Evolutionary conservation across 164 flowering plant genomes (phyloP).

Genomic region (Kalanchoe fedtschenkoi): DNA sequence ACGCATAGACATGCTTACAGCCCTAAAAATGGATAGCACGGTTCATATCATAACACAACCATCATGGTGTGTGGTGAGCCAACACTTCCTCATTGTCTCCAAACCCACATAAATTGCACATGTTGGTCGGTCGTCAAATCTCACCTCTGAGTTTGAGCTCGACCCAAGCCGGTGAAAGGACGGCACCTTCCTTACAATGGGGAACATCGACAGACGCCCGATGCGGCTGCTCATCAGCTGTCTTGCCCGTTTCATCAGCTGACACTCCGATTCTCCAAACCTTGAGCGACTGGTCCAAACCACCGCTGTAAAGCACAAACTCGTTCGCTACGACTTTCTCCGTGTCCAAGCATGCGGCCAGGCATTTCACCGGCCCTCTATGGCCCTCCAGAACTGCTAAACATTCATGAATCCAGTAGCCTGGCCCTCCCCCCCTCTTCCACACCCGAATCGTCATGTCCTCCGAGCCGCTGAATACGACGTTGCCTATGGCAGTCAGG

Average conservation of each 20-base stretch:
- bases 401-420: slow-evolving; percentile 17
- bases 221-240: not conserved
- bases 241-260: slow-evolving; percentile 1
- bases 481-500: slow-evolving; percentile 15
- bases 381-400: slow-evolving; percentile 27
- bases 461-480: slow-evolving; percentile 31
- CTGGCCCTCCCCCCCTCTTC: slow-evolving; percentile 24
- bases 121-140: too few relatives aligned
- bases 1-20: too few relatives aligned
- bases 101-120: too few relatives aligned
- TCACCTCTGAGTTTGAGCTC: too few relatives aligned
- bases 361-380: slow-evolving; percentile 30
- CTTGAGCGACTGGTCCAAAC: slow-evolving; percentile 27
- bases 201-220: too few relatives aligned
- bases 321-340: slow-evolving; percentile 15
- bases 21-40: too few relatives aligned
- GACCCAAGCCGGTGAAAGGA: too few relatives aligned
- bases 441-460: slow-evolving; percentile 33
- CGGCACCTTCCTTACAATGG: too few relatives aligned
- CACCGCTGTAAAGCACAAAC: slow-evolving; percentile 23
- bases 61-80: too few relatives aligned
- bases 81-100: too few relatives aligned
- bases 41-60: too few relatives aligned
- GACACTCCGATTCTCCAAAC: slow-evolving; percentile 25
- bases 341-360: slow-evolving; percentile 21